Evolutionary conservation across 371 early-diverging fungal species (phyloP).

Genomic region (Chytridium lagenaria): DNA sequence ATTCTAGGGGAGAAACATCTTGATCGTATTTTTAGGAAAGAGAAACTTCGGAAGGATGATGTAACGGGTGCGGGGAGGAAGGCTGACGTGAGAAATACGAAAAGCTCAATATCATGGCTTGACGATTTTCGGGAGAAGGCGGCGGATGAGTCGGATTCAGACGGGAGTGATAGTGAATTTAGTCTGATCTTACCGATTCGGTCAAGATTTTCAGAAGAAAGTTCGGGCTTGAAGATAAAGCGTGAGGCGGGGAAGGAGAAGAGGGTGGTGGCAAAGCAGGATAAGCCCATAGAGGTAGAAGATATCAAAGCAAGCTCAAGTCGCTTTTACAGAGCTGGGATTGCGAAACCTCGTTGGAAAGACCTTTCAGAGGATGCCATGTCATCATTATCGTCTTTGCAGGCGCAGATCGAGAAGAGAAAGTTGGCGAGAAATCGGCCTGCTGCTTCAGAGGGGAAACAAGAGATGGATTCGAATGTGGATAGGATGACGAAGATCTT

Average conservation of each 20-base stretch:
- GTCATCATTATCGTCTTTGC: neutral
- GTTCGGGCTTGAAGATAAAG: neutral
- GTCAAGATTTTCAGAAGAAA: neutral
- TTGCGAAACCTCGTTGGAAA: neutral
- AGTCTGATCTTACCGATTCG: neutral
- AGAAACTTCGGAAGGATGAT: too few species aligned
- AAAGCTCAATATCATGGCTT: neutral
- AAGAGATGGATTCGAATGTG: neutral
- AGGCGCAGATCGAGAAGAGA: neutral
- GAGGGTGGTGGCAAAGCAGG: too few species aligned
- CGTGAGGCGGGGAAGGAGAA: too few species aligned
- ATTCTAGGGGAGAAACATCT: too few species aligned
- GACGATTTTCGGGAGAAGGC: neutral
- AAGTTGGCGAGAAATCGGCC: neutral
- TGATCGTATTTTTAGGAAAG: too few species aligned
- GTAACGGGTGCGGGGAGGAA: too few species aligned
- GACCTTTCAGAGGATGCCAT: neutral
- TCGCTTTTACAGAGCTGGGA: neutral
- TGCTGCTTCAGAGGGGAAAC: neutral
- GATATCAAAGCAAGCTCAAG: too few species aligned
- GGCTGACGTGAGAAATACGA: too few species aligned
- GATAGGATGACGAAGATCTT: neutral
- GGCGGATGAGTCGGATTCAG: neutral
- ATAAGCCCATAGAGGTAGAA: too few species aligned
- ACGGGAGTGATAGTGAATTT: slow-evolving; percentile 1